Base-by-base conservation (phyloP, 116 monocot genomes). In the Dioscorea cayenensis region DNA sequence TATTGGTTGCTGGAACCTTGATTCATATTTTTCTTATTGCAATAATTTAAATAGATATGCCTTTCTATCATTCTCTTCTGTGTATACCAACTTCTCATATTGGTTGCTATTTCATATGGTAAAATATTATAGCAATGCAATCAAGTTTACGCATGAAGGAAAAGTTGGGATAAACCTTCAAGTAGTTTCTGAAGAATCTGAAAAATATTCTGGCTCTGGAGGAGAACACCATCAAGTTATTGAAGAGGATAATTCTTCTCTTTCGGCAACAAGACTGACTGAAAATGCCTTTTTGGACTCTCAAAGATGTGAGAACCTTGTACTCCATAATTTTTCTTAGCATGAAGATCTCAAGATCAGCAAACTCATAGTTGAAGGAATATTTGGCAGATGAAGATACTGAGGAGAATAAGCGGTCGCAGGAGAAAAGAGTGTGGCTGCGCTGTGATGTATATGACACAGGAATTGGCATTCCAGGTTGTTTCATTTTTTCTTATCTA, bases 401-500 rank as follows among this genome's bases (percentile, higher is more conserved):
- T 48, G 65, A 61, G 72, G 49, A 78, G 20, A 28, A 72, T 49
- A 48, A 51, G 38, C 37, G 51, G 28, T 23, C 28, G 32, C 55
- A 74, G 37, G 84, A 84, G 73, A 72, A 72, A 66, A 81, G 52
- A 20, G 91, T 85, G 61, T 83, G 84, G 81, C 77, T 91, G 48
- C 74, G 70, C 21, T 91, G 82, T 61, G 85, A 85, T 71, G 91
- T 85, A 23, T 87, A 85, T 72, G 91, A 91, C 70, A 91, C 91
- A 19, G 91, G 91, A 61, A 91, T 91, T 64, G 91, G 91, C 71
- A 91, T 91, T 69, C 91, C 91, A 87, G 91, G 91, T 91, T 28
- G 48, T 51, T 43, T 38, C 12, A 19, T 51, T 35, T 20, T 20
- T 64, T 66, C 51, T 68, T 52, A 55, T 8, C 58, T 3, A 43